Evolutionary conservation across 208 protist genomes (phyloP).

Genomic region (Acanthamoeba lenticulata): DNA sequence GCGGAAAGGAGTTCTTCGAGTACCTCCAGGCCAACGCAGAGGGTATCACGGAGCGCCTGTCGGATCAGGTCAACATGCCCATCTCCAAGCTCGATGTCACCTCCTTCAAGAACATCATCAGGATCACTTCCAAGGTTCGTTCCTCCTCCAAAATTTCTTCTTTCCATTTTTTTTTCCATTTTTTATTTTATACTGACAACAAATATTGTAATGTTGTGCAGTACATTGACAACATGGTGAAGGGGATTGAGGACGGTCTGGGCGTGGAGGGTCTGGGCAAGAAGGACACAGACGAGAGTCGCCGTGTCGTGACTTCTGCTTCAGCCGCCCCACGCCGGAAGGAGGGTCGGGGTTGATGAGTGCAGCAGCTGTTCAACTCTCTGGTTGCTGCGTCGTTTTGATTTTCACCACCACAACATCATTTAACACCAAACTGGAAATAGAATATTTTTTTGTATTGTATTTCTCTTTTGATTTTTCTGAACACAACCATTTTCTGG

Average conservation of each 20-base stretch:
- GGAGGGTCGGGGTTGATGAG: no score
- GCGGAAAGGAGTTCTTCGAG: conserved; percentile 64
- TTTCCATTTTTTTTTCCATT: not conserved
- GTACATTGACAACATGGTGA: conserved; percentile 68
- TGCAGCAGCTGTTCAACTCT: no score
- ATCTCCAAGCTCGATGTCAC: conserved; percentile 53
- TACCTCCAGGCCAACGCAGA: conserved; percentile 59
- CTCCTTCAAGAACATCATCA: conserved; percentile 53
- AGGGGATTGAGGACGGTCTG: conserved; percentile 49
- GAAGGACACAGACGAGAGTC: not conserved
- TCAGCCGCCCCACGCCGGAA: no score
- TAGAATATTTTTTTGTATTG: no score
- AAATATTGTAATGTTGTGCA: not conserved
- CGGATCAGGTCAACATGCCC: conserved; percentile 48
- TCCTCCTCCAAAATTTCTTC: not conserved
- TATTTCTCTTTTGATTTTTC: not conserved
- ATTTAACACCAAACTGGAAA: no score
- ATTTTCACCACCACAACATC: no score
- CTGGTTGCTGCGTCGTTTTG: no score
- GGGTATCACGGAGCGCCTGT: conserved; percentile 50
- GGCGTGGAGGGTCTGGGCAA: conserved; percentile 64
- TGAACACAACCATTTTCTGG: not conserved
- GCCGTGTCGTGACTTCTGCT: no score
- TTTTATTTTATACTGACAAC: not conserved
- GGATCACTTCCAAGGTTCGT: conserved; percentile 34